A percentile compares a stretch with the other conserved stretches of the same genome.
These are phyloP conservation scores for Suillus subluteus DNA, from an alignment of 768 basidiomycete species.

Conservation along the genomic window DNA sequence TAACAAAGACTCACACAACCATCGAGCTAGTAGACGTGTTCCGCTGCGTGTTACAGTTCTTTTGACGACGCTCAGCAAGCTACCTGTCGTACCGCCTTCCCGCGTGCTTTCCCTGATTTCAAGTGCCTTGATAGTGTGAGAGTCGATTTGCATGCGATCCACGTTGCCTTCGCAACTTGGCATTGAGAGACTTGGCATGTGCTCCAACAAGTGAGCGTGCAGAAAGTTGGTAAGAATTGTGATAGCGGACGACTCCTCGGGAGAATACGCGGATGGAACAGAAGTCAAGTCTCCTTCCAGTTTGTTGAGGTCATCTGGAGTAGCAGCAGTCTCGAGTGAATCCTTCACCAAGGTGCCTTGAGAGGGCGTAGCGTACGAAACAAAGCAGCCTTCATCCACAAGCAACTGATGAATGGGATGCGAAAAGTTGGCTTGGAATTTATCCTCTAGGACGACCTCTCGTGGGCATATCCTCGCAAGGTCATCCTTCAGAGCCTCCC, in stretches of 20 bases:
- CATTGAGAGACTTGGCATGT: conserved; percentile 66
- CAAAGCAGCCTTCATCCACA: conserved; percentile 55
- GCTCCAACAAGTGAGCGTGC: conserved; percentile 69
- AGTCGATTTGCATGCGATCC: conserved; percentile 85
- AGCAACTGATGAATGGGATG: conserved; percentile 55
- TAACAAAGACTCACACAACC: conserved; percentile 64
- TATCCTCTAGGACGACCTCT: conserved; percentile 73
- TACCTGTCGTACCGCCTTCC: conserved; percentile 76
- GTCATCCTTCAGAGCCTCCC: conserved; percentile 73
- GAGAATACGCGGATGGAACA: conserved; percentile 28
- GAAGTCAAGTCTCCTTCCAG: conserved; percentile 10
- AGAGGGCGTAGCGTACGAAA: conserved; percentile 47
- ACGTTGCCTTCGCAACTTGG: conserved; percentile 59
- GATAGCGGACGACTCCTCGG: conserved; percentile 59
- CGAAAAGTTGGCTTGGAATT: conserved; percentile 36
- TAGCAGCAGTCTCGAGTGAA: conserved; percentile 4
- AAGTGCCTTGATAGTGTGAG: conserved; percentile 86
- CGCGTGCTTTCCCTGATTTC: conserved; percentile 78
- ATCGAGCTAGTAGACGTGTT: conserved; percentile 70
- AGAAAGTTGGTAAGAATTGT: conserved; percentile 67
- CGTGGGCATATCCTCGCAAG: conserved; percentile 79
- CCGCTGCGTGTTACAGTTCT: conserved; percentile 81
- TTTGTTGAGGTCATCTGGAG: conserved; percentile 27
- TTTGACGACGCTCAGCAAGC: conserved; percentile 73
- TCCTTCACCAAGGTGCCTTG: neutral